Base-by-base conservation (phyloP, 2,329 filamentous ascomycete genomes). In the Colletotrichum lini region DNA sequence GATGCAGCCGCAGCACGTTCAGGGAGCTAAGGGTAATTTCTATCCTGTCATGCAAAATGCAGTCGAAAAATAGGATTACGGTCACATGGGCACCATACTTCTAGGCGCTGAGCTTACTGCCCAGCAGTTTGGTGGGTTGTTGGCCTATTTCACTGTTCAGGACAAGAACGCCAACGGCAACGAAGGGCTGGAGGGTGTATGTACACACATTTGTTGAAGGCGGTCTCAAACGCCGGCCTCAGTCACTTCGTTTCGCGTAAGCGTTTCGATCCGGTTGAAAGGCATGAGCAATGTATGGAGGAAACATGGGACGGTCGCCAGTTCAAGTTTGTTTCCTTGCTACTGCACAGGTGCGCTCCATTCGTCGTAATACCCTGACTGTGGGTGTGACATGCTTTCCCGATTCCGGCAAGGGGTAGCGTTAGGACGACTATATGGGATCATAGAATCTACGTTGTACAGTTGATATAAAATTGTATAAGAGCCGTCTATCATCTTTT, bases 381-480 rank as follows among this genome's bases (percentile, higher is more conserved):
- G 12, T n/a, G 40, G 35, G 9, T 35, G 9, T 35, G 35, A 10
- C 54, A 58, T 52, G 38, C 15, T 21, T 45, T 26, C 45, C 54
- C 53, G 35, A 26, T 44, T 65, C 44, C 59, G 60, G 60, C 53
- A 58, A 65, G 45, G 26, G 6, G 47, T 45, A 54, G 53, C 26
- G 45, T 59, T 54, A 61, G 26, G 40, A 38, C 21, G n/a, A 42
- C 21, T 21, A 65, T 65, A 53, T 47, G 13, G 38, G 35, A 8
- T 40, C 62, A 23, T 18, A 30, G 21, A 23, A 13, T 40, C 50
- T n/a, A 9, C n/a, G 30, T 45, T 16, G 21, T 65, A 54, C 45
- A 65, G 15, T 53, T 18, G 44, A 49, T 50, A 8, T n/a, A 9
- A 42, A 18, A 23, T 30, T 52, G 30, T 47, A 59, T 12, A 54